Evolutionary conservation across 2,329 filamentous ascomycete species (phyloP).

Genomic region (Claviceps sp.): DNA sequence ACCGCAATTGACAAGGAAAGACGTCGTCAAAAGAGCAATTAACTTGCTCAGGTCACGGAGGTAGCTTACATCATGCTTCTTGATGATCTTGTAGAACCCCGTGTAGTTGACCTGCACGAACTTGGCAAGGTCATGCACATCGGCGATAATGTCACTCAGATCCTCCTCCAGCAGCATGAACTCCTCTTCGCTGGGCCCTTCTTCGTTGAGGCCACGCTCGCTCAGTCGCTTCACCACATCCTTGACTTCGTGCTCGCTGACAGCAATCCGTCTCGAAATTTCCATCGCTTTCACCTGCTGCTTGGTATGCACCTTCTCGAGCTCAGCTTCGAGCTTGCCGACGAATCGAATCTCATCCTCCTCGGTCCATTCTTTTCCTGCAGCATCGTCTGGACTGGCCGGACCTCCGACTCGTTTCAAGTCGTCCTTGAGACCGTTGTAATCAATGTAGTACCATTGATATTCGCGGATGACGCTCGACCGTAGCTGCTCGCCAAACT

Average conservation of each 20-base stretch:
- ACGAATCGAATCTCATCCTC: constrained; percentile 88
- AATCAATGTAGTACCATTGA: constrained; percentile 96
- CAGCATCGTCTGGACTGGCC: constrained; percentile 25
- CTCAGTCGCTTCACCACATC: constrained; percentile 71
- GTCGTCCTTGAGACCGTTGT: constrained; percentile 81
- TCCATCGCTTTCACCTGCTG: constrained; percentile 96
- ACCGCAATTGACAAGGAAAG: no score
- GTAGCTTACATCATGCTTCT: constrained; percentile 81
- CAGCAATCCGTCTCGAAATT: constrained; percentile 79
- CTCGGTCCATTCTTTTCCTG: constrained; percentile 64
- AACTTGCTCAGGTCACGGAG: background rate
- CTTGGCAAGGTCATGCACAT: constrained; percentile 95
- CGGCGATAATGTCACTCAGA: constrained; percentile 92
- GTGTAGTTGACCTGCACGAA: constrained; percentile 98
- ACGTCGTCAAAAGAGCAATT: background rate
- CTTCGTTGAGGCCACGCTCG: constrained; percentile 41
- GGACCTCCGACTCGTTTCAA: constrained; percentile 60
- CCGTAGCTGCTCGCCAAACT: constrained; percentile 93
- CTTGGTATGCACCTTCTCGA: constrained; percentile 96
- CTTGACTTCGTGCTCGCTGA: constrained; percentile 78
- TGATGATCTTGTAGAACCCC: constrained; percentile 99
- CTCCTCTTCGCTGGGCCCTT: constrained; percentile 70
- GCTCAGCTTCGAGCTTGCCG: constrained; percentile 70
- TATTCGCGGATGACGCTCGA: constrained; percentile 95
- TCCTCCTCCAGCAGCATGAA: constrained; percentile 90